phyloP scores from a whole-genome alignment of 73 alveolate genomes.

The Tetrahymena thermophila region DNA sequence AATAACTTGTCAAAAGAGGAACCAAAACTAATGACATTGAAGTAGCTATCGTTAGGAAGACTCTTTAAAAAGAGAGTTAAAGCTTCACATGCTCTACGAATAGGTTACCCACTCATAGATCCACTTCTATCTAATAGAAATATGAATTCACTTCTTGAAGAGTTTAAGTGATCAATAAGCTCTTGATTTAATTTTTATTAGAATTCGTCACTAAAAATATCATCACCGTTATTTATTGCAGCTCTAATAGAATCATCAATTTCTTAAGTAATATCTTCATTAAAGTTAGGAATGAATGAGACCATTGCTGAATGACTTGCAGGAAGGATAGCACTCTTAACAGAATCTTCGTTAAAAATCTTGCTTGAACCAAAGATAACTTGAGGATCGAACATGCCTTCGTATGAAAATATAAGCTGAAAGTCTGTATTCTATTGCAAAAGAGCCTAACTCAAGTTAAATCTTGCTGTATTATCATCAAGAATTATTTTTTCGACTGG shows the following conservation, averaged over 20 bases:
- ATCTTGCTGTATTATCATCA: neutral
- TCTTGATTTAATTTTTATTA: neutral
- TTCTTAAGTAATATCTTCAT: neutral
- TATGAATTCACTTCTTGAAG: slow-evolving; percentile 30
- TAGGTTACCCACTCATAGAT: slow-evolving; percentile 64
- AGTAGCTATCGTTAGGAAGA: slow-evolving; percentile 59
- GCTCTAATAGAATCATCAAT: slow-evolving; percentile 18
- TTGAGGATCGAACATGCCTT: neutral
- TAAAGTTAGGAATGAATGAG: slow-evolving; percentile 22
- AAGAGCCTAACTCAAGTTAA: neutral
- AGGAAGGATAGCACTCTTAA: neutral
- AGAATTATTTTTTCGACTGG: slow-evolving; percentile 6
- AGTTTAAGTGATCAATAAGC: neutral
- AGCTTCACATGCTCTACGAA: slow-evolving; percentile 53
- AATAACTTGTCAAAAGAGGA: slow-evolving; percentile 11
- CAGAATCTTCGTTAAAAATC: neutral
- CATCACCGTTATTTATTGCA: neutral
- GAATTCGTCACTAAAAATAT: neutral
- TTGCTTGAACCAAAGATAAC: neutral
- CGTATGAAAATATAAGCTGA: neutral
- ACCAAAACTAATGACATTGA: slow-evolving; percentile 63
- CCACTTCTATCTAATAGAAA: slow-evolving; percentile 63
- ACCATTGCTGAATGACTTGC: slow-evolving; percentile 12
- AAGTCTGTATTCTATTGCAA: neutral
- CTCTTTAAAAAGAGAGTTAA: slow-evolving; percentile 48